Evolutionary conservation across 2,329 filamentous ascomycete species (phyloP), one percentile per base, ranked within the genome.

Genomic region (Penicillium sp.): DNA sequence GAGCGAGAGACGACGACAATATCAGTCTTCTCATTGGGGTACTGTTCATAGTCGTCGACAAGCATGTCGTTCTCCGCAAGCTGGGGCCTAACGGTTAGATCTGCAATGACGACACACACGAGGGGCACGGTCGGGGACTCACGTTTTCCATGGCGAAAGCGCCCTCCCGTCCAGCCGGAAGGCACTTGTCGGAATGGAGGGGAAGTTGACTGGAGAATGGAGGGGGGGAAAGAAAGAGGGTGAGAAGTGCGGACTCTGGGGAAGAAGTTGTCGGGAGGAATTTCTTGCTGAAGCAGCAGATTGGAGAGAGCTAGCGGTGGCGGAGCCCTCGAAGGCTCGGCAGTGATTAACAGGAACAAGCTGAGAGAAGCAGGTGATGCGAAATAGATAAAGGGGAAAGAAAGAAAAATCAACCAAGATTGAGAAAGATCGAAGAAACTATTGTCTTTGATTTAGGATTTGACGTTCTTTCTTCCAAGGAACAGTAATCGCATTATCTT

Each of bases 1-100:
- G 84, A 81, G 59, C 82, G 82, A 45, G 83, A 83, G 67, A 87
- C 85, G 71, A 86, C 84, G 70, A 85, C 83, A 60, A 86, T 84
- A 69, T 85, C 77, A 58, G 81, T 80, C 72, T 85, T 84, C 70
- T 87, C 84, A 76, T 87, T 83, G 71, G 81, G 84, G 69, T 85
- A 85, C 62, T 83, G 77, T 54, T 80, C 79, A 63, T 79, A 78
- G 59, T 78, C 77, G 67, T 87, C 84, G 66, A 87, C 80, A 72
- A 87, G 78, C 83, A 87, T 86, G 67, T 87, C 85, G 75, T 80
- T 84, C 65, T 82, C 83, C 63, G 74, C 67, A 69, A 85, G 77
- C 84, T 86, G 71, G 61, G 52, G n/a, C 42, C 27, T 44, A 26
- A 45, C 57, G 59, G 60, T 62, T 67, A 65, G 55, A 59, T 53